Conservation (phyloP, 805 yeast genomes). For the Candida tibetensis region DNA sequence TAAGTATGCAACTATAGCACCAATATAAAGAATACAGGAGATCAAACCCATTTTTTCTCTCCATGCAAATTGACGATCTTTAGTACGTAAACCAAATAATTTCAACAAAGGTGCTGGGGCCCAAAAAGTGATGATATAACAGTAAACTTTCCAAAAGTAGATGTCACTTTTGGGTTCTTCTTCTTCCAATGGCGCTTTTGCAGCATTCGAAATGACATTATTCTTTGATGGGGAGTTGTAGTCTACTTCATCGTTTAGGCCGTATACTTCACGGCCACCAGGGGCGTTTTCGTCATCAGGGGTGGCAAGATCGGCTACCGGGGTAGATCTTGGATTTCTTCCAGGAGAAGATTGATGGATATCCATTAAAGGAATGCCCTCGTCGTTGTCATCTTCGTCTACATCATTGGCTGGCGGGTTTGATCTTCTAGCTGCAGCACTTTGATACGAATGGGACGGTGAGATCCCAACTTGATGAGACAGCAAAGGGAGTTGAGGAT, state of each 20-base stretch:
- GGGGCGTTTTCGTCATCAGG: slow-evolving; percentile 4
- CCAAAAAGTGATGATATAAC: slow-evolving; percentile 83
- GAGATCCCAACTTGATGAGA: slow-evolving; percentile 26
- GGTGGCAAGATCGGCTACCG: background rate
- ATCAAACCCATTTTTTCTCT: slow-evolving; percentile 89
- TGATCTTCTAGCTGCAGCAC: slow-evolving; percentile 2
- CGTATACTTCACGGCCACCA: slow-evolving; percentile 52
- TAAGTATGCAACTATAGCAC: slow-evolving; percentile 76
- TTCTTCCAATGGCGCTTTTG: slow-evolving; percentile 12
- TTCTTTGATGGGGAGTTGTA: slow-evolving; percentile 22
- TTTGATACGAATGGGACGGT: slow-evolving; percentile 10
- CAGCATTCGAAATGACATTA: slow-evolving; percentile 20
- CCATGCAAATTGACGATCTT: slow-evolving; percentile 93
- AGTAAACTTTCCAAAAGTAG: slow-evolving; percentile 76
- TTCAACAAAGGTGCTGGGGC: slow-evolving; percentile 75
- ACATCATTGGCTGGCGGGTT: slow-evolving; percentile 5
- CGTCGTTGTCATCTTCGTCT: slow-evolving; percentile 22
- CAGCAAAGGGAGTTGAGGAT: slow-evolving; percentile 35
- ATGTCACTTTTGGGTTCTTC: slow-evolving; percentile 22
- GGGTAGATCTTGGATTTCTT: background rate
- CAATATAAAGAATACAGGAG: slow-evolving; percentile 68
- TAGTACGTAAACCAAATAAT: slow-evolving; percentile 72
- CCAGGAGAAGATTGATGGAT: slow-evolving; percentile 20
- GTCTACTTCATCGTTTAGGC: slow-evolving; percentile 58
- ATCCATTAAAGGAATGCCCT: slow-evolving; percentile 45